Evolutionary conservation across 139 green algal genomes (phyloP), one percentile per base, ranked within the genome.

Genomic region (Penium margaritaceum): DNA sequence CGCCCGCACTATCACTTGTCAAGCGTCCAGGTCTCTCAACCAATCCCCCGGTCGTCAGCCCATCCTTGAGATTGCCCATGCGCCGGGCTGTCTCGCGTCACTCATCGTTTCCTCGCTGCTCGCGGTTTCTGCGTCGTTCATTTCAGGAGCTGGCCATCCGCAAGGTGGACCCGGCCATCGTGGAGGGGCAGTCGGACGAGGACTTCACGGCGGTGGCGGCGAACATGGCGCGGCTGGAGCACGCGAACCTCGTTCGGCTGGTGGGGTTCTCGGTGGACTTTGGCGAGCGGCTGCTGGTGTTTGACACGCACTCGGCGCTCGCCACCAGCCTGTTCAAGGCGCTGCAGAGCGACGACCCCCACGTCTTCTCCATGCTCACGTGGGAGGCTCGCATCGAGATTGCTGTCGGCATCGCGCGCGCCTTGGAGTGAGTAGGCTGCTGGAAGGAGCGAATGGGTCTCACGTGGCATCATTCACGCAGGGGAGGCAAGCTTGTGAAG

Each of bases 341-440:
- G 21, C 57, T 77, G 57, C 70, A 77, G n/a, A 27, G 58, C 36
- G 30, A 44, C 15, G 44, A 19, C 27, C n/a, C n/a, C n/a, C n/a
- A n/a, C n/a, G n/a, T n/a, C n/a, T 9, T n/a, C 24, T 33, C 6
- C 15, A 60, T 60, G 51, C 41, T 32, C 35, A 77, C 57, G 3
- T 77, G 70, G 70, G 38, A 70, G n/a, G 63, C 47, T 0, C 55
- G 70, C 5, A 54, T 77, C 3, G 21, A 41, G 7, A 69, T 77
- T 32, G 70, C 70, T 4, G 17, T 72, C 27, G 70, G 70, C 46
- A 41, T 9, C 24, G 70, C 70, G 14, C 19, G 34, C 30, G 70
- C 32, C 1, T 19, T 77, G 5, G 70, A 72, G 70, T 76, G 41
- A 35, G 51, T 60, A 24, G 14, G 4, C n/a, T n/a, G n/a, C n/a